Conservation (phyloP, 768 basidiomycete genomes). For the Suillus clintonianus region DNA sequence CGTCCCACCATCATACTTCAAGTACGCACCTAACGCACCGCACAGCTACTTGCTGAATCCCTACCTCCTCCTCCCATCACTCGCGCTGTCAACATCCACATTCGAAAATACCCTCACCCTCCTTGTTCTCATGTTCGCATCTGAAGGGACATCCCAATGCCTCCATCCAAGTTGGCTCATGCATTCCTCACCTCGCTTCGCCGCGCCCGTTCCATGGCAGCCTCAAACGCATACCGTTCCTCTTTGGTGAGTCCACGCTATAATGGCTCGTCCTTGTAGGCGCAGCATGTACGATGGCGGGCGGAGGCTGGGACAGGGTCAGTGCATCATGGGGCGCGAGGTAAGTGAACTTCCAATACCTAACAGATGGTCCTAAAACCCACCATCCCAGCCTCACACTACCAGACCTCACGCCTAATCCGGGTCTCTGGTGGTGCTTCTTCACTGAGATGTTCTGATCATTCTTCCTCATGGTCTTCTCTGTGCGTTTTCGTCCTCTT, state of each 20-base stretch:
- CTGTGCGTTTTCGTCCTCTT: slow-evolving; percentile 49
- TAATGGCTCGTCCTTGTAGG: slow-evolving; percentile 49
- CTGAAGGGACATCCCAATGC: slow-evolving; percentile 48
- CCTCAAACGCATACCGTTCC: slow-evolving; percentile 7
- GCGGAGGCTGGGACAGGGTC: slow-evolving; percentile 70
- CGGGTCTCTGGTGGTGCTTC: slow-evolving; percentile 98
- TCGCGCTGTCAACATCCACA: slow-evolving; percentile 81
- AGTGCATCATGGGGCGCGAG: slow-evolving; percentile 82
- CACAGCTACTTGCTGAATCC: slow-evolving; percentile 88
- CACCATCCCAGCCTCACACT: slow-evolving; percentile 61
- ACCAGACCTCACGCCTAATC: slow-evolving; percentile 90
- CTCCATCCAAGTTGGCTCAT: background rate
- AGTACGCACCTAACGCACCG: slow-evolving; percentile 11
- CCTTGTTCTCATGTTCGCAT: slow-evolving; percentile 67
- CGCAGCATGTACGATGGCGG: slow-evolving; percentile 53
- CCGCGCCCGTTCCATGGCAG: slow-evolving; percentile 40
- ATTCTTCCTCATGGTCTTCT: slow-evolving; percentile 95
- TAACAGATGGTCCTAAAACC: background rate
- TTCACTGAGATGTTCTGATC: slow-evolving; percentile 99
- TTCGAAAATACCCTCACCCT: slow-evolving; percentile 79
- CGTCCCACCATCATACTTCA: background rate
- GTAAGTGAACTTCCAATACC: slow-evolving; percentile 40
- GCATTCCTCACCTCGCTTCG: slow-evolving; percentile 56
- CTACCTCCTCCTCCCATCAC: slow-evolving; percentile 75
- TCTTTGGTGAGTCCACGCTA: slow-evolving; percentile 49